Conservation (phyloP, 2,329 filamentous ascomycete species). For the Sordariomycetes sp. region DNA sequence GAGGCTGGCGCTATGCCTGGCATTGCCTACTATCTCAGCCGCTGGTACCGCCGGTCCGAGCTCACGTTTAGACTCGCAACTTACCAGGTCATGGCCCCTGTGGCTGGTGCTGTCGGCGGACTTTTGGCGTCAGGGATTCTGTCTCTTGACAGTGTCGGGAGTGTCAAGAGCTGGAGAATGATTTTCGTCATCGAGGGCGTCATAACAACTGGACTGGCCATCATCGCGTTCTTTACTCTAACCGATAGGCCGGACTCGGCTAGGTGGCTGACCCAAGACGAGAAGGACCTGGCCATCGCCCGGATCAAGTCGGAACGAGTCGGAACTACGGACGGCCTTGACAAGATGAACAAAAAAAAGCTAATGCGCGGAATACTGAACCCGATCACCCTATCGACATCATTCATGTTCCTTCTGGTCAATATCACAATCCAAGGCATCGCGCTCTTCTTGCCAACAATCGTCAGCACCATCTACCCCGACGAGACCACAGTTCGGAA, state of each 20-base stretch:
- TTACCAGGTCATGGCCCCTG: slow-evolving; percentile 60
- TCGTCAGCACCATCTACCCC: slow-evolving; percentile 16
- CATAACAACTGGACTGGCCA: slow-evolving; percentile 35
- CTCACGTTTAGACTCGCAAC: slow-evolving; percentile 58
- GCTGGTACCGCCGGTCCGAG: slow-evolving; percentile 64
- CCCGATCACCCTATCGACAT: slow-evolving; percentile 14
- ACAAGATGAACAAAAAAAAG: slow-evolving; percentile 40
- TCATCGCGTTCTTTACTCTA: slow-evolving; percentile 38
- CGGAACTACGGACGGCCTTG: slow-evolving; percentile 44
- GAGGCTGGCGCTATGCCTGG: slow-evolving; percentile 65
- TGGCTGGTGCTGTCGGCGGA: slow-evolving; percentile 64
- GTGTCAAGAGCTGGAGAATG: slow-evolving; percentile 63
- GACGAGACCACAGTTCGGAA: slow-evolving; percentile 14
- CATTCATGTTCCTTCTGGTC: slow-evolving; percentile 8
- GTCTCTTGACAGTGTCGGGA: slow-evolving; percentile 53
- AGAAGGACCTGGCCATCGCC: slow-evolving; percentile 42
- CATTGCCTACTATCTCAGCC: slow-evolving; percentile 57
- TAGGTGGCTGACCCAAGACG: slow-evolving; percentile 38
- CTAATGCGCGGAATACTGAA: slow-evolving; percentile 47
- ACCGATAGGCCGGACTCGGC: slow-evolving; percentile 47
- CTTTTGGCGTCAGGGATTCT: slow-evolving; percentile 63
- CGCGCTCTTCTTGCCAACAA: slow-evolving; percentile 28
- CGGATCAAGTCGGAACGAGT: slow-evolving; percentile 31
- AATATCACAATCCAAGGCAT: slow-evolving; percentile 19
- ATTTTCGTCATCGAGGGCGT: slow-evolving; percentile 65